Evolutionary conservation across 163 green algal species (phyloP), one percentile per base, ranked within the genome.

Genomic region (Scenedesmus sp.): DNA sequence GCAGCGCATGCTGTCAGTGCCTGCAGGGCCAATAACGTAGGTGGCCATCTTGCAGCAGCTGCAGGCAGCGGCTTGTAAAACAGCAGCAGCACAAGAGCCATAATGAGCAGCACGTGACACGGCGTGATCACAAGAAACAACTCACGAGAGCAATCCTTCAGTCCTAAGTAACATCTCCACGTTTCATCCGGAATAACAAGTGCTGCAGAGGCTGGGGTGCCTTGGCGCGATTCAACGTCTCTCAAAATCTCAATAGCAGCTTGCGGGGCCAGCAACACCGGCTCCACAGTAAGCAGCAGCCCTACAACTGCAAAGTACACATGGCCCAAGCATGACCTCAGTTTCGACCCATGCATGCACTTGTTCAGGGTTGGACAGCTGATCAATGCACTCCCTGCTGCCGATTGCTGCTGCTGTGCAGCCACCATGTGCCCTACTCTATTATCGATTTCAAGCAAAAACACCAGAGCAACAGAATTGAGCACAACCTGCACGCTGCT

Each of bases 391-490:
- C 7, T 2, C 7, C 0, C 77, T 64, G 77, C 54, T 64, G 52
- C n/a, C 46, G 6, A 26, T 6, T 59, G 77, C 46, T 26, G n/a
- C 77, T 85, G n/a, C 52, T 64, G 77, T 5, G 23, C 34, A 60
- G n/a, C 52, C 2, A 59, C 4, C 15, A 85, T 62, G 12, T 60
- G 77, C 34, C 54, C 77, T 9, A 85, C 18, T 60, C 62, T 85
- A 34, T 85, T 85, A 15, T 85, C 77, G 20, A 62, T 85, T 34
- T 85, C 77, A 34, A 85, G 13, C 46, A 85, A 34, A 59, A 85
- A 85, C 1, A 26, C n/a, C 5, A 85, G 52, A 2, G 55, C 34
- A 26, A 85, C 77, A 57, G 77, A 52, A 64, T 85, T 85, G 2
- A 85, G 15, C 18, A 85, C 54, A 2, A 85, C 54, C n/a, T 57